Evolutionary conservation across 768 basidiomycete genomes (phyloP).

Genomic region (Scleroderma citrinum): DNA sequence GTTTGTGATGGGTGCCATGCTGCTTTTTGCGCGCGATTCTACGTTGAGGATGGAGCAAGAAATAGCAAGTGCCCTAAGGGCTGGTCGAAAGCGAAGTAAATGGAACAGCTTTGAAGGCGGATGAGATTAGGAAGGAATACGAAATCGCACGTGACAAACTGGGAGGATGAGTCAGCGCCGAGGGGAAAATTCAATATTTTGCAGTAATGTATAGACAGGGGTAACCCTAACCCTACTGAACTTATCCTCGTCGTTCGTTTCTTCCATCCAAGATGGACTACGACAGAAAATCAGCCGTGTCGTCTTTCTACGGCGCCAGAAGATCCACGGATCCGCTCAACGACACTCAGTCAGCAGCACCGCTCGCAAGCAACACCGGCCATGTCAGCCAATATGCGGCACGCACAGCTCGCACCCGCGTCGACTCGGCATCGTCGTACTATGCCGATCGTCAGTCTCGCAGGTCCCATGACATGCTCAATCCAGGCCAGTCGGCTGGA

Average conservation of each 20-base stretch:
- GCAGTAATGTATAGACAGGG: too few species aligned
- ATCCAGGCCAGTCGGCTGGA: conserved; percentile 48
- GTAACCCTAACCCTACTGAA: too few species aligned
- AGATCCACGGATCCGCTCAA: conserved; percentile 63
- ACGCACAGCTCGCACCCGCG: conserved; percentile 37
- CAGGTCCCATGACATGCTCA: conserved; percentile 44
- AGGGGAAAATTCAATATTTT: too few species aligned
- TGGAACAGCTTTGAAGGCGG: conserved; percentile 21
- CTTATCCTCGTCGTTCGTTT: conserved; percentile 2
- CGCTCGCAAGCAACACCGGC: conserved; percentile 11
- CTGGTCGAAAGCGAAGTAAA: conserved; percentile 21
- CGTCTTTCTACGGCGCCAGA: conserved; percentile 68
- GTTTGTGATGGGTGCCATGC: conserved; percentile 46
- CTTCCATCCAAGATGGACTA: conserved; percentile 48
- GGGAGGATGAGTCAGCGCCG: not conserved
- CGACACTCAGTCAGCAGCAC: conserved; percentile 31
- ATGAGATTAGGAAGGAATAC: not conserved
- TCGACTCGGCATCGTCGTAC: conserved; percentile 72
- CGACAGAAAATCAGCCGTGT: conserved; percentile 73
- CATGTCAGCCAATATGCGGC: conserved; percentile 7
- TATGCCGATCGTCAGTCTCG: conserved; percentile 37
- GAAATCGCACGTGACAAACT: too few species aligned
- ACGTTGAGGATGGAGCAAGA: conserved; percentile 10
- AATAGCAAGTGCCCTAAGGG: conserved; percentile 26
- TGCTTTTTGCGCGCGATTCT: conserved; percentile 19